Base-by-base conservation (phyloP, 306 rosid genomes). In the Vicia villosa region DNA sequence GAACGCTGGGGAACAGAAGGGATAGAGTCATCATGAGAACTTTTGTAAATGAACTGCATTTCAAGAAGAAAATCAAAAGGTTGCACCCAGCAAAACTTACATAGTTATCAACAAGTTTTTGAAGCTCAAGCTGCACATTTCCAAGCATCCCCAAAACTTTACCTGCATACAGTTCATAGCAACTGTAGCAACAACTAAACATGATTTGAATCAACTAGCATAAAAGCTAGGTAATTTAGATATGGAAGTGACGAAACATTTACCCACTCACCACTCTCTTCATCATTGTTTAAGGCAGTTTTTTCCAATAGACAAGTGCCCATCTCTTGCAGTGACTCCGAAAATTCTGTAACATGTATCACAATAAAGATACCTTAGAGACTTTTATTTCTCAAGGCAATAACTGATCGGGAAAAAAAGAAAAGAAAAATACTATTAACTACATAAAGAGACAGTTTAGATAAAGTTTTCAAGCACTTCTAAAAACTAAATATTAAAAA, bases 261-360 rank as follows among this genome's bases (percentile, higher is more conserved):
- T 78, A 69, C 69, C 65, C 78, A 82, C 84, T 83, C 83, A 84
- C 96, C 85, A 52, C 84, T 85, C 68, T 84, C 86, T 74, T 76
- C 83, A 72, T 83, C 83, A 49, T 88, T 85, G 63, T 84, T 73
- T 60, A 82, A 56, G 52, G 85, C 24, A 30, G 86, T 80, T 81
- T 88, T 86, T 79, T 86, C 89, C 67, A 86, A 41, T 28, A 91
- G 79, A 87, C 96, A 89, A 64, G 79, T 30, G 49, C 97, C 97
- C 97, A 91, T 87, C 84, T 91, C 96, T 72, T 64, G 83, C 77
- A 91, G 76, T 5, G 97, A 91, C 85, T 91, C 91, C 0, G 97
- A 87, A 80, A 91, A 91, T 70, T 91, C 97, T 91, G 91, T 66
- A 83, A 79, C 67, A 72, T 40, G n/a, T 21, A 77, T 46, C 70